These are phyloP conservation scores for Pseudogymnoascus sp. DNA, from an alignment of 2,329 filamentous ascomycete species.

Conservation along the genomic window DNA sequence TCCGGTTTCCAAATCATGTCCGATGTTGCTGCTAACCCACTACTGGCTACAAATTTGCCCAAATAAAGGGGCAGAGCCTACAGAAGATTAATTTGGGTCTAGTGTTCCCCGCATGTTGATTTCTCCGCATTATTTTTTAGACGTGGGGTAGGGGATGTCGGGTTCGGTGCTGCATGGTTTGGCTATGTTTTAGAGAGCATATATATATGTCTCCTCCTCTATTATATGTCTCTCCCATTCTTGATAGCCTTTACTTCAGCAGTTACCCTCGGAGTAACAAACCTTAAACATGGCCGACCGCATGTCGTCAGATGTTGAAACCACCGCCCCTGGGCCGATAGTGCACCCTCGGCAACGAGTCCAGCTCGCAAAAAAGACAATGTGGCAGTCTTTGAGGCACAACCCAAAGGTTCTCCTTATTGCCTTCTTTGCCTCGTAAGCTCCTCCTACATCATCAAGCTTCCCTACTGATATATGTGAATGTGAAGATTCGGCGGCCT, in stretches of 20 bases:
- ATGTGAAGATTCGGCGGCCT: conserved; percentile 39
- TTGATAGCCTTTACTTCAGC: neutral
- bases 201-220: neutral
- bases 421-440: conserved; percentile 34
- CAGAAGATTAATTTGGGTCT: neutral
- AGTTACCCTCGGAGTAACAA: neutral
- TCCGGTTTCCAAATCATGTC: neutral
- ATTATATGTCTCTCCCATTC: neutral
- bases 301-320: neutral
- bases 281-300: neutral
- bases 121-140: neutral
- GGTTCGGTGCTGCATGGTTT: neutral
- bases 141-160: neutral
- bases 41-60: neutral
- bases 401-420: conserved; percentile 34
- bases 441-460: neutral
- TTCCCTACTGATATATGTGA: neutral
- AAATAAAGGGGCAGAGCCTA: neutral
- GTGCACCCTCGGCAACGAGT: conserved; percentile 6
- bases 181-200: neutral
- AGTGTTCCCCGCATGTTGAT: neutral
- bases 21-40: neutral
- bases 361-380: conserved; percentile 11
- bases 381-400: conserved; percentile 25
- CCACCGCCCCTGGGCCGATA: neutral